Conservation (phyloP, 2,329 filamentous ascomycete species). For the Colletotrichum spinosum region DNA sequence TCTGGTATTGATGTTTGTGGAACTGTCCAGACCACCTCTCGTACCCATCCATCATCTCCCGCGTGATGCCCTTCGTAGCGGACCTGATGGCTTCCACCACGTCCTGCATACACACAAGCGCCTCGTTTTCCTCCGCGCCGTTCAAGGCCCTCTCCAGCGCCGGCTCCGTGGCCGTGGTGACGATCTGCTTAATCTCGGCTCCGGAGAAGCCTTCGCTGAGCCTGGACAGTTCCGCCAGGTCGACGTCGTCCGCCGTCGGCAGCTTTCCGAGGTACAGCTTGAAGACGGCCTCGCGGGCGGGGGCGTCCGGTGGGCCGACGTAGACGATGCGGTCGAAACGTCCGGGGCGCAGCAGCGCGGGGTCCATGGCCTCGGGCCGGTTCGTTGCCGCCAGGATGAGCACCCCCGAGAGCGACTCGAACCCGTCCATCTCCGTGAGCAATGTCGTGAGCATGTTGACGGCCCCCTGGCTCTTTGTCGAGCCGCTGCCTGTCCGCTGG, state of each 20-base stretch:
- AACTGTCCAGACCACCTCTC: constrained; percentile 62
- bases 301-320: constrained; percentile 81
- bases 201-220: constrained; percentile 84
- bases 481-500: constrained; percentile 59
- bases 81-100: constrained; percentile 55
- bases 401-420: constrained; percentile 85
- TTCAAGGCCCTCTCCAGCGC: constrained; percentile 54
- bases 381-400: constrained; percentile 93
- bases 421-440: constrained; percentile 95
- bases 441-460: constrained; percentile 91
- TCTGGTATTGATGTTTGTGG: constrained; percentile 33
- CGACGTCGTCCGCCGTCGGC: constrained; percentile 71
- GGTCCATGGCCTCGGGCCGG: constrained; percentile 85
- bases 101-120: constrained; percentile 54
- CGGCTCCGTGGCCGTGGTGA: constrained; percentile 55
- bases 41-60: constrained; percentile 68
- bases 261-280: constrained; percentile 73
- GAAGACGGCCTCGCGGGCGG: constrained; percentile 82
- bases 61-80: constrained; percentile 69
- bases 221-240: constrained; percentile 71
- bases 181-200: constrained; percentile 77
- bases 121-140: constrained; percentile 12
- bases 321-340: constrained; percentile 88
- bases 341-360: constrained; percentile 86
- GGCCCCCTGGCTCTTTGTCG: constrained; percentile 54